A percentile compares a stretch with the other conserved stretches of the same genome.
Evolutionary conservation across 139 green algal genomes (phyloP).

Genomic region (Chlorella vulgaris): DNA sequence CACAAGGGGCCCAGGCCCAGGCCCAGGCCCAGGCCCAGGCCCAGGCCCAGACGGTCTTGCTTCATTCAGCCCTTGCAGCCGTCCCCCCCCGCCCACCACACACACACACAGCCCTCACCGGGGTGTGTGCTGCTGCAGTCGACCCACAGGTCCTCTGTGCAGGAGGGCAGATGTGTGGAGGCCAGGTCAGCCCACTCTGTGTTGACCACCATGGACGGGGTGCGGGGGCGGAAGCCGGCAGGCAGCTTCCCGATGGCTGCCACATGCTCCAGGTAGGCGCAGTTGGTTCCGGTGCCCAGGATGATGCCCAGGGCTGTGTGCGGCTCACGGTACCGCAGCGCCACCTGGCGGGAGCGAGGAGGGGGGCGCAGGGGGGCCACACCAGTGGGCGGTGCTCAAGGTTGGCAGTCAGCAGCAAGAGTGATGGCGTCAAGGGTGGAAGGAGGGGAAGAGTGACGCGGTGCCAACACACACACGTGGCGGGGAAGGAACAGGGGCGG

Average conservation of each 20-base stretch:
- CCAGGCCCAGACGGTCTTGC: too few relatives aligned
- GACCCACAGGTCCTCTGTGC: slow-evolving; percentile 73
- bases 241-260: slow-evolving; percentile 39
- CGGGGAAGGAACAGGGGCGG: too few relatives aligned
- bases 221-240: not conserved
- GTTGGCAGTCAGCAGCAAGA: too few relatives aligned
- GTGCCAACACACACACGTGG: too few relatives aligned
- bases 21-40: too few relatives aligned
- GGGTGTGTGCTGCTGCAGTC: slow-evolving; percentile 62
- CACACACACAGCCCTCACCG: slow-evolving; percentile 30
- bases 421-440: too few relatives aligned
- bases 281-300: slow-evolving; percentile 89
- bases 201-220: slow-evolving; percentile 65
- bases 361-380: too few relatives aligned
- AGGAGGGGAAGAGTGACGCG: too few relatives aligned
- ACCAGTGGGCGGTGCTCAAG: too few relatives aligned
- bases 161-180: slow-evolving; percentile 48
- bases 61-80: too few relatives aligned
- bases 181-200: slow-evolving; percentile 87
- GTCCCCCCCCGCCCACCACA: not conserved
- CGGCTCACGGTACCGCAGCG: slow-evolving; percentile 65
- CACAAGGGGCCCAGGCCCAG: too few relatives aligned
- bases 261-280: slow-evolving; percentile 73
- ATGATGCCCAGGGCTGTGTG: slow-evolving; percentile 77
- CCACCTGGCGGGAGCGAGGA: slow-evolving; percentile 10